A percentile compares a stretch with the other conserved stretches of the same genome.
Conservation (phyloP, 83 land plant species). For the Larix sibirica region DNA sequence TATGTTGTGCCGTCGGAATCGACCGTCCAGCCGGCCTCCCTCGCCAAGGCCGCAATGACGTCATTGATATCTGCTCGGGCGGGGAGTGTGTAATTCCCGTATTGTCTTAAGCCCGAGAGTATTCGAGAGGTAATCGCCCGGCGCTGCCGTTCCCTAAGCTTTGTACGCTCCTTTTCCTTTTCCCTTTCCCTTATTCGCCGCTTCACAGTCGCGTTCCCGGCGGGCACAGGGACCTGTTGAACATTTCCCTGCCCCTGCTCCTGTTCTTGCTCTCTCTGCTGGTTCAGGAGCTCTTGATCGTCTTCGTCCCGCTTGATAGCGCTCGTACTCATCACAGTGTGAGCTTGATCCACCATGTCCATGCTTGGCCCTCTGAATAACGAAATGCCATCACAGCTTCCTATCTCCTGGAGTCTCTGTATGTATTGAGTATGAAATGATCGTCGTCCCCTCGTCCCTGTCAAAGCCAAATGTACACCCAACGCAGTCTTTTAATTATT, state of each 20-base stretch:
- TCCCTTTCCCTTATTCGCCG: slow-evolving; percentile 49
- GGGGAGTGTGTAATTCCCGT: slow-evolving; percentile 81
- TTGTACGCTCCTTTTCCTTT: slow-evolving; percentile 85
- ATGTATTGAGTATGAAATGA: neutral
- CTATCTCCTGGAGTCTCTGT: neutral
- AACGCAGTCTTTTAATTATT: neutral
- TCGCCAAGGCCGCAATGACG: slow-evolving; percentile 77
- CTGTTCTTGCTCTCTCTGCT: slow-evolving; percentile 44
- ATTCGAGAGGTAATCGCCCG: slow-evolving; percentile 81
- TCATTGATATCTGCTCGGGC: slow-evolving; percentile 88
- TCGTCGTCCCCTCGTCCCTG: neutral
- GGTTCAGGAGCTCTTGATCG: slow-evolving; percentile 46
- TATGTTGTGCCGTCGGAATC: slow-evolving; percentile 89
- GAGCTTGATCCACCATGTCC: neutral
- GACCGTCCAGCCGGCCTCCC: slow-evolving; percentile 90
- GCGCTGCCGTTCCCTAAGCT: slow-evolving; percentile 79
- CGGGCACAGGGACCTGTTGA: neutral
- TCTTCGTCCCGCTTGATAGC: slow-evolving; percentile 40
- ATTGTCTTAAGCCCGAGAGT: slow-evolving; percentile 70
- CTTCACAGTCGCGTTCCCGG: slow-evolving; percentile 4
- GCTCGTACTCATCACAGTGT: neutral
- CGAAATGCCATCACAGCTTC: neutral
- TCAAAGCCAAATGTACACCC: neutral
- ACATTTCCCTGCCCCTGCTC: neutral
- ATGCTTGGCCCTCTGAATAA: neutral